These are phyloP conservation scores for Gracilaria gracilis DNA, from an alignment of 23 red algal species.

Conservation along the genomic window DNA sequence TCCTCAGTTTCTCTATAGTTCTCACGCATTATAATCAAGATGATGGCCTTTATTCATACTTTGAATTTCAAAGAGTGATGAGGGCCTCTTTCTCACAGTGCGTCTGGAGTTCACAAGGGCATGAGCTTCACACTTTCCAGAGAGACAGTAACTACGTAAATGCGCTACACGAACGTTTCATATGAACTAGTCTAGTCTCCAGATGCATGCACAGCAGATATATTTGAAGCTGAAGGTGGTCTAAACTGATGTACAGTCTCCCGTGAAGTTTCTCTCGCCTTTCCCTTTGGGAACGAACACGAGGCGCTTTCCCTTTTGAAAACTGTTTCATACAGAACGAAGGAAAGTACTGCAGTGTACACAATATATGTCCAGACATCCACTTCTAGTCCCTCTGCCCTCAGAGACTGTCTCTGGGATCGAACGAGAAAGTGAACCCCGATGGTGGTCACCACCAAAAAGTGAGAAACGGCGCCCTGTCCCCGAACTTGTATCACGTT, in stretches of 20 bases:
- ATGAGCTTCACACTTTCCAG: neutral
- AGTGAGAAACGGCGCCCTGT: neutral
- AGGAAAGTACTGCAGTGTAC: conserved; percentile 1
- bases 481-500: neutral
- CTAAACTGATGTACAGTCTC: neutral
- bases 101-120: too few species aligned
- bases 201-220: neutral
- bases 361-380: conserved; percentile 7
- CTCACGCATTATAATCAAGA: too few species aligned
- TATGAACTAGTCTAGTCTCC: conserved; percentile 3
- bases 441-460: neutral
- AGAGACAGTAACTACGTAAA: neutral
- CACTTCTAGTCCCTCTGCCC: neutral
- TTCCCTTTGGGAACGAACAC: neutral
- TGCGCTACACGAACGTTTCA: too few species aligned
- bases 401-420: neutral
- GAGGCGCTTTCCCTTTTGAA: neutral
- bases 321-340: neutral
- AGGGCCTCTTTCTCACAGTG: too few species aligned
- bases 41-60: too few species aligned
- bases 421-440: neutral
- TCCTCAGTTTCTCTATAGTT: too few species aligned
- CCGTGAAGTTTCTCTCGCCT: neutral
- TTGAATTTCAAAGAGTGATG: too few species aligned
- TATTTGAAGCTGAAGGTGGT: neutral